Base-by-base conservation (phyloP, 2,329 filamentous ascomycete species). In the Allantophomopsis lycopodina region DNA sequence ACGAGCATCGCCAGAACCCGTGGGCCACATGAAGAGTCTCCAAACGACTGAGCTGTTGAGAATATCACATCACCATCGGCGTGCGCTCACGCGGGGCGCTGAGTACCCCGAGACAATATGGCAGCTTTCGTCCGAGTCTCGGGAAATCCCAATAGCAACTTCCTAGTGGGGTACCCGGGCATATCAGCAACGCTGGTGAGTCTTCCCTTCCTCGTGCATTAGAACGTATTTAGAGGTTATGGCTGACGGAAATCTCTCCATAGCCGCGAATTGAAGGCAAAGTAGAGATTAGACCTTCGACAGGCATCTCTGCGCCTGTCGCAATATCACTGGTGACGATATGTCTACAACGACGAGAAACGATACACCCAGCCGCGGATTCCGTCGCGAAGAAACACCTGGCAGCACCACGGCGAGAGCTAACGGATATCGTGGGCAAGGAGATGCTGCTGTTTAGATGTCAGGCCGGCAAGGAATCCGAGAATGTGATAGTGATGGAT, bases 261-360 rank as follows among this genome's bases (percentile, higher is more conserved):
- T 34, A 95, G 86, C 91, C 91, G 55, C 83, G 91, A 57, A 89
- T 98, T 64, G 89, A 95, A 69, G 91, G 91, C 53, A 94, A 91
- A 59, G 91, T 98, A 57, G 91, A 96, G 65, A 91, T 98, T 52
- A 78, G 91, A 44, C 91, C 91, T 33, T 79, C 78, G 40, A 71
- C 80, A 46, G 89, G 91, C 44, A 79, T 83, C 53, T 89, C 87
- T 14, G 87, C 87, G 51, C 87, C 91, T 33, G 88, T 96, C 52
- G 76, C 82, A 55, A 71, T 98, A 55, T 95, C 88, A 37, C 76
- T 95, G 49, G 89, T 96, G 49, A 88, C 88, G 52, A 93, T 98
- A 67, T 88, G 82, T 53, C 74, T 98, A 41, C 87, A 94, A 56
- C 80, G 88, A 53, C 79, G 86, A 65, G 91, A 98, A 66, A 91